phyloP scores from a whole-genome alignment of 306 rosid species.

The Luffa aegyptiaca region DNA sequence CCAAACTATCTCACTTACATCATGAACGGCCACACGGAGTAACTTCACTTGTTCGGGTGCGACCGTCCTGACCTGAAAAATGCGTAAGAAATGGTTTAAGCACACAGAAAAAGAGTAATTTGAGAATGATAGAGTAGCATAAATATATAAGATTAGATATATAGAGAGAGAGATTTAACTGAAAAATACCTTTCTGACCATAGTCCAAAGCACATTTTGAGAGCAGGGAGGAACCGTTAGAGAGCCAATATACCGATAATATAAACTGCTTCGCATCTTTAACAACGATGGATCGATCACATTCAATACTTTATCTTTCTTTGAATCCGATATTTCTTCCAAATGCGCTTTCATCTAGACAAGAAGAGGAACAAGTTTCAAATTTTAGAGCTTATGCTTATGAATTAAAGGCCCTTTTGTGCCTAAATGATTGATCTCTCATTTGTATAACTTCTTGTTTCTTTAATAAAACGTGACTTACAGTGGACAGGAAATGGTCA shows the following conservation, averaged over 20 bases:
- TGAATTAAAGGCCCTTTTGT: too few species aligned
- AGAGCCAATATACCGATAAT: slow-evolving; percentile 68
- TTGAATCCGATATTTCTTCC: slow-evolving; percentile 11
- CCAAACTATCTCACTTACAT: slow-evolving; percentile 42
- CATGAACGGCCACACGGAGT: slow-evolving; percentile 58
- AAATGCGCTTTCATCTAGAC: slow-evolving; percentile 27
- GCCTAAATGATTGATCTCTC: too few species aligned
- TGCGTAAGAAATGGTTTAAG: not conserved
- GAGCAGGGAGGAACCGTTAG: slow-evolving; percentile 69
- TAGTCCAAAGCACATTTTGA: slow-evolving; percentile 52
- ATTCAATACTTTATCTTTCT: slow-evolving; percentile 12
- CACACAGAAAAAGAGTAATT: not conserved
- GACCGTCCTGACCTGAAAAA: slow-evolving; percentile 40
- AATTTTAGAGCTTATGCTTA: too few species aligned
- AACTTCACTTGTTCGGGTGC: slow-evolving; percentile 32
- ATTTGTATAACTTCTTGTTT: too few species aligned
- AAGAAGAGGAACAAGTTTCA: too few species aligned
- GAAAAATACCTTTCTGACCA: slow-evolving; percentile 19
- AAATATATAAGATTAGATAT: too few species aligned
- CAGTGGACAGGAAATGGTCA: slow-evolving; percentile 43
- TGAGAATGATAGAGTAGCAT: not conserved
- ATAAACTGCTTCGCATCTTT: slow-evolving; percentile 10
- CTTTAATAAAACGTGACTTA: slow-evolving; percentile 2
- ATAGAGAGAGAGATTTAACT: too few species aligned
- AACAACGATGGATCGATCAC: slow-evolving; percentile 28